phyloP scores from a whole-genome alignment of 257 asterid species.

The Nicotiana obtusifolia region DNA sequence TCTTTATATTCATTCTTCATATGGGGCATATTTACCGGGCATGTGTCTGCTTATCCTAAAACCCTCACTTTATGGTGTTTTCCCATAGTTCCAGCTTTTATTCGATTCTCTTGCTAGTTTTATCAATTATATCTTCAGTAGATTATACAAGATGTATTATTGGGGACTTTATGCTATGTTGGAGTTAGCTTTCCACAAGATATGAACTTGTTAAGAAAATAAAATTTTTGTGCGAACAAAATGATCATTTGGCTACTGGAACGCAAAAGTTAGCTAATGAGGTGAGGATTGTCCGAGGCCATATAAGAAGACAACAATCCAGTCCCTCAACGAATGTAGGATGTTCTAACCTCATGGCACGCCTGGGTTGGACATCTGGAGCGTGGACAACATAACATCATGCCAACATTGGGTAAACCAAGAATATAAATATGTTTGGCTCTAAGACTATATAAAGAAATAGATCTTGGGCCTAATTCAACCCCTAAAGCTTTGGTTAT shows the following conservation, averaged over 20 bases:
- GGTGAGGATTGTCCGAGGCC: not conserved
- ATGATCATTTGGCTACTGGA: not conserved
- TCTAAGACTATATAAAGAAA: not conserved
- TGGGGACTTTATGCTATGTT: too few species aligned
- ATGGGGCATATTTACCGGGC: not conserved
- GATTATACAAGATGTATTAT: not conserved
- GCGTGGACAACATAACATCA: not conserved
- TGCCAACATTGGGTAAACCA: not conserved
- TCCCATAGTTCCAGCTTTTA: not conserved
- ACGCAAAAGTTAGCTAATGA: not conserved
- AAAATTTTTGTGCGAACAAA: not conserved
- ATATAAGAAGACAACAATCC: not conserved
- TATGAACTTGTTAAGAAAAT: not conserved
- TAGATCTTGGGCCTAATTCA: not conserved
- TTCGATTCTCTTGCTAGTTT: not conserved
- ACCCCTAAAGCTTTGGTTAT: not conserved
- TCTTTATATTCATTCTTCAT: not conserved
- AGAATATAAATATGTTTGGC: not conserved
- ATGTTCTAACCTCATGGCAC: not conserved
- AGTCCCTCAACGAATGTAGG: not conserved
- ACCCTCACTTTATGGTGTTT: not conserved
- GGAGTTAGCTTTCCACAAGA: not conserved
- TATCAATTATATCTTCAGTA: not conserved
- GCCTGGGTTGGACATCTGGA: not conserved
- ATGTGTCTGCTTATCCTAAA: not conserved